These are phyloP conservation scores for Melanomma pulvis-pyrius DNA, from an alignment of 495 filamentous ascomycete species.

Conservation along the genomic window DNA sequence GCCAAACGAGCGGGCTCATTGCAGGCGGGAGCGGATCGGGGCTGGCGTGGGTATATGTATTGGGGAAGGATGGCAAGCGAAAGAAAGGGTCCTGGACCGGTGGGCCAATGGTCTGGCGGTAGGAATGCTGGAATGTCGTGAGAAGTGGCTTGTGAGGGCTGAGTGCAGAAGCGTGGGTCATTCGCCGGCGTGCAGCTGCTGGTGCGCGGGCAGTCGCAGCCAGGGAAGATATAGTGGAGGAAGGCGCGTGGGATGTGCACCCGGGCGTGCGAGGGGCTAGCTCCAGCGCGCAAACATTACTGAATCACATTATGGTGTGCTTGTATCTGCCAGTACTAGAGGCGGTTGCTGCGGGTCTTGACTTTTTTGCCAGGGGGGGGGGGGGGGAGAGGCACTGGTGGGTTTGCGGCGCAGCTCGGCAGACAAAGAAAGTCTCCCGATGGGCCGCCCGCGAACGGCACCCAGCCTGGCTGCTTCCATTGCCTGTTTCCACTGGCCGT, in stretches of 20 bases:
- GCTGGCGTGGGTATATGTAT: slow-evolving; percentile 17
- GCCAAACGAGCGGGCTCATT: slow-evolving; percentile 11
- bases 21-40: background rate
- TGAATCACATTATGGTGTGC: slow-evolving; percentile 9
- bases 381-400: background rate
- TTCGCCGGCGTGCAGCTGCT: slow-evolving; percentile 25
- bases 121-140: slow-evolving; percentile 4
- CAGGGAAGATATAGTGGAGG: slow-evolving; percentile 4
- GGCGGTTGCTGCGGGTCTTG: slow-evolving; percentile 23
- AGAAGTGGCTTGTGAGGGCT: slow-evolving; percentile 23
- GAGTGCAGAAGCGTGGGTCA: slow-evolving; percentile 3
- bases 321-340: background rate
- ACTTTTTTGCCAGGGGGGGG: background rate
- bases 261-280: background rate
- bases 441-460: slow-evolving; percentile 16
- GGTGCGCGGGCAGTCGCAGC: background rate
- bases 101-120: background rate
- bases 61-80: slow-evolving; percentile 1
- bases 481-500: background rate
- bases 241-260: slow-evolving; percentile 7
- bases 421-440: slow-evolving; percentile 31
- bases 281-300: background rate
- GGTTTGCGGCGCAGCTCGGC: background rate
- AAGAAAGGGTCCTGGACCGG: background rate
- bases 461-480: slow-evolving; percentile 8